Conservation (phyloP, 345 rosid species). For the Linum trigynum region DNA sequence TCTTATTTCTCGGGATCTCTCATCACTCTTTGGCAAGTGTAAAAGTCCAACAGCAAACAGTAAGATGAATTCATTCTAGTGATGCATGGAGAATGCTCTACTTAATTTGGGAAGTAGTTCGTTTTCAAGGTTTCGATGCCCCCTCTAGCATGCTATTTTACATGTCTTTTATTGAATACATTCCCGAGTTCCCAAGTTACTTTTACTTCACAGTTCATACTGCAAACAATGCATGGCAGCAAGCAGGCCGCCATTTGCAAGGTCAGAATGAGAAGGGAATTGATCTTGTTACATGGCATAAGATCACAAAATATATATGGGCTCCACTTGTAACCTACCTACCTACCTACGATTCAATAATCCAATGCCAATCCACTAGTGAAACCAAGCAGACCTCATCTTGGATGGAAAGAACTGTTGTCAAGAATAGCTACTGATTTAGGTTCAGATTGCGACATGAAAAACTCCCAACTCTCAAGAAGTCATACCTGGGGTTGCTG, state of each 20-base stretch:
- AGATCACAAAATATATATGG: conserved; percentile 3
- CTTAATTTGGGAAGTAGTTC: no score
- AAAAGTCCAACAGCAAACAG: no score
- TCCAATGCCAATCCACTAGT: not conserved
- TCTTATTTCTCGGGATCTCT: no score
- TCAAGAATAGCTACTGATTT: conserved; percentile 50
- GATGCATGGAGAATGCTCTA: no score
- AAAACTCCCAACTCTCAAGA: conserved; percentile 55
- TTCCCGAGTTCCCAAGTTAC: not conserved
- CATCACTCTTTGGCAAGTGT: no score
- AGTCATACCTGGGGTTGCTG: conserved; percentile 39
- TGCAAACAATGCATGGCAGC: not conserved
- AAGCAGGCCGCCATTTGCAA: not conserved
- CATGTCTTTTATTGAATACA: no score
- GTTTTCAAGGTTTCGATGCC: no score
- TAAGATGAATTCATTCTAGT: no score
- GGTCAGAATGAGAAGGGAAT: not conserved
- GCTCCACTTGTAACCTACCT: no score
- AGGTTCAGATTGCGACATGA: conserved; percentile 32
- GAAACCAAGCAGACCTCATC: conserved; percentile 26
- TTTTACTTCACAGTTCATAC: not conserved
- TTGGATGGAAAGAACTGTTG: conserved; percentile 59
- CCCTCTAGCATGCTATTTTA: no score
- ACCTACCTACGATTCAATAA: no score
- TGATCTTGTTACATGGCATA: conserved; percentile 1